Percentiles rank a stretch among this genome's conserved stretches.
Evolutionary conservation across 2,329 filamentous ascomycete genomes (phyloP).

Genomic region (Colletotrichum sidae): DNA sequence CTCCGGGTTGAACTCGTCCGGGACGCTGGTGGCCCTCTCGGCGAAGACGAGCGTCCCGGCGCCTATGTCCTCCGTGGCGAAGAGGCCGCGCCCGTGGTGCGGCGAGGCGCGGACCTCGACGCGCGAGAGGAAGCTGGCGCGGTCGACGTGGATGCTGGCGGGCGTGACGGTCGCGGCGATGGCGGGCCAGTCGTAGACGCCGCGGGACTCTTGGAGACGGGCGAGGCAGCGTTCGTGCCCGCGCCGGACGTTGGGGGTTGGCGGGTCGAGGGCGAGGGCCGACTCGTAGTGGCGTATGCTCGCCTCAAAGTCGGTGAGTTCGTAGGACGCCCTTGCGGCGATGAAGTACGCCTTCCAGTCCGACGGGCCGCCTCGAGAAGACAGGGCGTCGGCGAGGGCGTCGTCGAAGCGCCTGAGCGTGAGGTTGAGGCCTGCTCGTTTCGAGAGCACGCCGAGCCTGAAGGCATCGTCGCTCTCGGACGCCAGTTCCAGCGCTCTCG

Average conservation of each 20-base stretch:
- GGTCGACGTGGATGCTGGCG: constrained; percentile 38
- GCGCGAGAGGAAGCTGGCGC: constrained; percentile 48
- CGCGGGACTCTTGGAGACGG: constrained; percentile 30
- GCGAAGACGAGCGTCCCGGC: constrained; percentile 55
- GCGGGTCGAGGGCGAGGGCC: constrained; percentile 41
- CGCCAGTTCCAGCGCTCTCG: constrained; percentile 46
- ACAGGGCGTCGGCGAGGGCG: constrained; percentile 47
- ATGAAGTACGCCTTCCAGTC: constrained; percentile 50
- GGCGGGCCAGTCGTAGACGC: constrained; percentile 35
- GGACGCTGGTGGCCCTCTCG: constrained; percentile 55
- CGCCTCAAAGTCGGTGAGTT: constrained; percentile 45
- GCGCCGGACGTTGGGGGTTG: constrained; percentile 37
- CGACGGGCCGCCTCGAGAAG: constrained; percentile 38
- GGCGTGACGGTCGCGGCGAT: constrained; percentile 35
- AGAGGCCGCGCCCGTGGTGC: constrained; percentile 54
- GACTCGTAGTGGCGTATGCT: constrained; percentile 42
- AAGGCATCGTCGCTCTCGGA: constrained; percentile 36
- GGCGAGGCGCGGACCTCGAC: constrained; percentile 47
- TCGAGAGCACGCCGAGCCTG: constrained; percentile 42
- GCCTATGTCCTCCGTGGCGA: constrained; percentile 50
- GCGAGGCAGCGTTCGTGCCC: constrained; percentile 37
- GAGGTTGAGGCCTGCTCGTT: constrained; percentile 48
- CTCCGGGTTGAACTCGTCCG: constrained; percentile 55
- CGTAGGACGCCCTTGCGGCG: constrained; percentile 49
- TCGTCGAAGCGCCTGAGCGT: constrained; percentile 47